Conservation (phyloP, 2,329 filamentous ascomycete genomes). For the Elsinoe perseae region DNA sequence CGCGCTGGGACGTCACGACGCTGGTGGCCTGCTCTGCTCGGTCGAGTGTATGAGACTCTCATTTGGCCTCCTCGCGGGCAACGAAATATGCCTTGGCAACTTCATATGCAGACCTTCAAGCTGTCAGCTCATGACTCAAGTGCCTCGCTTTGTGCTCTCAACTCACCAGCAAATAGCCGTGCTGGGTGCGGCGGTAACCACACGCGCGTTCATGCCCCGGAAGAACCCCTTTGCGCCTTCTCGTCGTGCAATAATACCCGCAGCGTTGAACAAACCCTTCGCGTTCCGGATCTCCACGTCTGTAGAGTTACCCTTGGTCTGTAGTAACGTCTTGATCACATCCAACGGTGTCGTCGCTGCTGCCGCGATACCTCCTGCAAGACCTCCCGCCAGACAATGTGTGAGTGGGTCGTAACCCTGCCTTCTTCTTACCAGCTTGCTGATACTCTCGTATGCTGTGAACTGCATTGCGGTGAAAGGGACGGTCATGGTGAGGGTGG, state of each 20-base stretch:
- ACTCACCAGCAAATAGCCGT: slow-evolving; percentile 97
- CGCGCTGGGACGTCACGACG: too few relatives aligned
- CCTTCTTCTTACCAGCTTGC: slow-evolving; percentile 74
- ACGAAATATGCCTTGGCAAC: slow-evolving; percentile 64
- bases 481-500: slow-evolving; percentile 95
- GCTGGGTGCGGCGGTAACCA: slow-evolving; percentile 95
- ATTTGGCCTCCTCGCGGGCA: slow-evolving; percentile 28
- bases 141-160: background rate
- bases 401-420: slow-evolving; percentile 86
- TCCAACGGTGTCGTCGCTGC: slow-evolving; percentile 93
- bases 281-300: slow-evolving; percentile 78
- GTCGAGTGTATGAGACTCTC: slow-evolving; percentile 14
- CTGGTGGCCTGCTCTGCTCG: too few relatives aligned
- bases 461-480: slow-evolving; percentile 97
- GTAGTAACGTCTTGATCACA: slow-evolving; percentile 94
- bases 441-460: slow-evolving; percentile 94
- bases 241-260: slow-evolving; percentile 69
- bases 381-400: slow-evolving; percentile 83
- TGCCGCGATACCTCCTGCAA: slow-evolving; percentile 88
- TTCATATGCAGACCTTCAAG: slow-evolving; percentile 54
- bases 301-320: slow-evolving; percentile 77
- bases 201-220: slow-evolving; percentile 80
- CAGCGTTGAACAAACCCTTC: slow-evolving; percentile 72
- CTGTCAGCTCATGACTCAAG: slow-evolving; percentile 18
- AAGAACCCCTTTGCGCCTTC: slow-evolving; percentile 86